These are phyloP conservation scores for Funneliformis caledonium DNA, from an alignment of 371 early-diverging fungal species.

Conservation along the genomic window DNA sequence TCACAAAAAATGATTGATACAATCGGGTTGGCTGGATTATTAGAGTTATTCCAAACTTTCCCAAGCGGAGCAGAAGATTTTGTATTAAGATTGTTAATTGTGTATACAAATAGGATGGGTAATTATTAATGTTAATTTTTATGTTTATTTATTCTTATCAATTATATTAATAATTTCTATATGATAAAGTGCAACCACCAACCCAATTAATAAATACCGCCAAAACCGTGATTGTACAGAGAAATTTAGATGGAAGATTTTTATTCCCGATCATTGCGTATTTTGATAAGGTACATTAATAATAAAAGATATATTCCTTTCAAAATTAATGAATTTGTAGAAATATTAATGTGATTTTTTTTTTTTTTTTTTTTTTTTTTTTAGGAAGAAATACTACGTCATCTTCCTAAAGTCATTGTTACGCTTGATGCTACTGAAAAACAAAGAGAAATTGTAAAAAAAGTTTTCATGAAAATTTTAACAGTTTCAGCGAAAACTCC, in stretches of 20 bases:
- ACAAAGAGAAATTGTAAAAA: constrained; percentile 61
- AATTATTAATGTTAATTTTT: constrained; percentile 35
- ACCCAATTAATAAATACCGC: constrained; percentile 68
- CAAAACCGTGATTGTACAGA: constrained; percentile 55
- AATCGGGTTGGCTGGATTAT: constrained; percentile 62
- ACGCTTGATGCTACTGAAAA: constrained; percentile 67
- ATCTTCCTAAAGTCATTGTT: constrained; percentile 65
- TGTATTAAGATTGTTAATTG: constrained; percentile 69
- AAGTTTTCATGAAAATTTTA: constrained; percentile 61
- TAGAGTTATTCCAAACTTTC: constrained; percentile 67
- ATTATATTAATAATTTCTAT: background rate
- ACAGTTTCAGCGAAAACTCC: constrained; percentile 47
- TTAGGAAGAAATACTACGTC: constrained; percentile 56
- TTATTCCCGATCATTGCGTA: constrained; percentile 69
- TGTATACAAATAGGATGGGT: constrained; percentile 72
- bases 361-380: background rate
- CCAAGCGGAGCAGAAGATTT: constrained; percentile 77
- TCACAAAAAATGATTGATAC: constrained; percentile 78
- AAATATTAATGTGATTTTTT: background rate
- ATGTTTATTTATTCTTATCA: background rate
- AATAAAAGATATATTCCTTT: background rate
- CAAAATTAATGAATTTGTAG: background rate
- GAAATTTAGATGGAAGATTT: constrained; percentile 69
- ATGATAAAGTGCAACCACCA: constrained; percentile 55
- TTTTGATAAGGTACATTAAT: constrained; percentile 58